These are phyloP conservation scores for Talaromyces sp. DNA, from an alignment of 2,329 filamentous ascomycete genomes.

Conservation along the genomic window DNA sequence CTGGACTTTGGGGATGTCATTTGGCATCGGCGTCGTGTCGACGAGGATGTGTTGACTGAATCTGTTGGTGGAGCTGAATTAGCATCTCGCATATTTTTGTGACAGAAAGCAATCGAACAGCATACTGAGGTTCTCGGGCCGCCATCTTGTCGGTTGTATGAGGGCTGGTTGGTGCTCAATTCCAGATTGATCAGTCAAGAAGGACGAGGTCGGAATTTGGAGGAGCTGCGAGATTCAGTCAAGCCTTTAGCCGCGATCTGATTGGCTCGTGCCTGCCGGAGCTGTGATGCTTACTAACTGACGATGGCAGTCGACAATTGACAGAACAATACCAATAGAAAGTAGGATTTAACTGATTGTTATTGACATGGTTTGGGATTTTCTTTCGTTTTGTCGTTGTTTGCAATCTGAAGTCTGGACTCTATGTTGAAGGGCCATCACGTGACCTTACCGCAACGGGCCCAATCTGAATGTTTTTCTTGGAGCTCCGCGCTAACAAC, in stretches of 20 bases:
- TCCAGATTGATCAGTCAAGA: slow-evolving; percentile 10
- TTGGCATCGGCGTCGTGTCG: slow-evolving; percentile 93
- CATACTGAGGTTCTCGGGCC: slow-evolving; percentile 35
- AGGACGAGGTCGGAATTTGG: slow-evolving; percentile 18
- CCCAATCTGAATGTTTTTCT: slow-evolving; percentile 15
- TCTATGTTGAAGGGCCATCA: background rate
- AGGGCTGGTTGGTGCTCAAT: slow-evolving; percentile 15
- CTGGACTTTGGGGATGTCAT: slow-evolving; percentile 85
- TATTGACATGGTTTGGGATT: background rate
- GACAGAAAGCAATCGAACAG: slow-evolving; percentile 27
- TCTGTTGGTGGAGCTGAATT: slow-evolving; percentile 51
- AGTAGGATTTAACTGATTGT: background rate
- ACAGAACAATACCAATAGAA: background rate
- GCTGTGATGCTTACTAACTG: slow-evolving; percentile 22
- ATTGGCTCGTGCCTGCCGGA: slow-evolving; percentile 31
- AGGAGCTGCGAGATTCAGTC: slow-evolving; percentile 33
- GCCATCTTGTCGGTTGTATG: slow-evolving; percentile 31
- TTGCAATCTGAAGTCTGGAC: no score
- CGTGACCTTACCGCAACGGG: slow-evolving; percentile 12
- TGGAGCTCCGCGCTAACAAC: slow-evolving; percentile 14
- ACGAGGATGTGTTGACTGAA: slow-evolving; percentile 93
- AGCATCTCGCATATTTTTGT: slow-evolving; percentile 14
- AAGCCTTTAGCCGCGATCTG: slow-evolving; percentile 34
- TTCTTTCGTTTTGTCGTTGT: background rate
- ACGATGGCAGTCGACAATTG: background rate